Evolutionary conservation across 1,139 yeast genomes (phyloP).

Genomic region (Maudiozyma humilis): DNA sequence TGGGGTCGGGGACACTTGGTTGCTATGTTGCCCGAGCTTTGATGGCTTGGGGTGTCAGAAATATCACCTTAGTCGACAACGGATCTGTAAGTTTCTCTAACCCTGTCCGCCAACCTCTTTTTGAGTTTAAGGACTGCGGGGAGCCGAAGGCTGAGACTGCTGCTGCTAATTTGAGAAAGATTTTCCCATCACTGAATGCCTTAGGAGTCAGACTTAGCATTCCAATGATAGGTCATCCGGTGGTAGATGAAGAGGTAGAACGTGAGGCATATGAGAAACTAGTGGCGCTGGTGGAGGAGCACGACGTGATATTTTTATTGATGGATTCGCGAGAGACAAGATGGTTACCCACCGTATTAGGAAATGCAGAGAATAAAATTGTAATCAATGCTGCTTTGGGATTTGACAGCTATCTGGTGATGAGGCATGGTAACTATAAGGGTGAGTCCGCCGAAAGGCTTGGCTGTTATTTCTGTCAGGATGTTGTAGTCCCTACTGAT

Average conservation of each 20-base stretch:
- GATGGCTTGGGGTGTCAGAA: slow-evolving; percentile 88
- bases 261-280: slow-evolving; percentile 45
- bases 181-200: slow-evolving; percentile 70
- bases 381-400: slow-evolving; percentile 93
- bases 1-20: slow-evolving; percentile 97
- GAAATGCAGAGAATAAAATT: slow-evolving; percentile 54
- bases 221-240: slow-evolving; percentile 94
- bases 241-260: slow-evolving; percentile 47
- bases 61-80: slow-evolving; percentile 81
- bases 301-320: slow-evolving; percentile 69
- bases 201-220: slow-evolving; percentile 60
- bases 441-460: slow-evolving; percentile 33
- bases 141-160: slow-evolving; percentile 67
- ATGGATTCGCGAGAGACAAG: slow-evolving; percentile 94
- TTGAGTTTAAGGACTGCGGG: slow-evolving; percentile 68
- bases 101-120: slow-evolving; percentile 91
- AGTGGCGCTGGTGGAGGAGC: slow-evolving; percentile 46
- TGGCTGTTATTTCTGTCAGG: slow-evolving; percentile 95
- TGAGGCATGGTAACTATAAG: slow-evolving; percentile 70
- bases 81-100: slow-evolving; percentile 85
- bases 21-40: slow-evolving; percentile 80
- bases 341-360: slow-evolving; percentile 89
- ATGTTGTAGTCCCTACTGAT: slow-evolving; percentile 88
- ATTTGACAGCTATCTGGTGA: slow-evolving; percentile 83
- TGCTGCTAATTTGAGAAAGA: slow-evolving; percentile 57